Percentiles rank a stretch among this genome's conserved stretches.
These are phyloP conservation scores for Berkeleyomyces rouxiae DNA, from an alignment of 2,329 filamentous ascomycete genomes.

Conservation along the genomic window DNA sequence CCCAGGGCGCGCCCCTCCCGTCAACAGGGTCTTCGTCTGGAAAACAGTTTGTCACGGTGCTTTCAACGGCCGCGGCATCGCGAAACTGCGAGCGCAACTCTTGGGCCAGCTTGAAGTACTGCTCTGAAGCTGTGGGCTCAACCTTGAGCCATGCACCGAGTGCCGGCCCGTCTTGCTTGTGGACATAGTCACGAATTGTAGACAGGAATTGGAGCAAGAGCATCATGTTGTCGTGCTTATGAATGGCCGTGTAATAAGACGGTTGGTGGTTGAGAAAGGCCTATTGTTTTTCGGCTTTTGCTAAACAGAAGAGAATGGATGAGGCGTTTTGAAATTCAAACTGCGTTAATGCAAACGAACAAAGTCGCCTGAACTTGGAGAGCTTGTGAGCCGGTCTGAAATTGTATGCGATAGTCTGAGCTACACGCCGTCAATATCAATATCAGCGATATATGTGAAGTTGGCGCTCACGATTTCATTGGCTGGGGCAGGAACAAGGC, in stretches of 20 bases:
- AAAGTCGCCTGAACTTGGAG: too few relatives aligned
- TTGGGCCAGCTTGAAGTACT: slow-evolving; percentile 49
- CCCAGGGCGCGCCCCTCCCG: slow-evolving; percentile 52
- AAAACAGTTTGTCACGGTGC: slow-evolving; percentile 45
- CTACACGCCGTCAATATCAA: neutral
- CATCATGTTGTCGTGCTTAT: slow-evolving; percentile 29
- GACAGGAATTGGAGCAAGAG: slow-evolving; percentile 52
- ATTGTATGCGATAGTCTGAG: neutral
- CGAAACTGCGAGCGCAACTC: slow-evolving; percentile 47
- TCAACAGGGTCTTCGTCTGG: slow-evolving; percentile 41
- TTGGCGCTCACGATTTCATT: neutral
- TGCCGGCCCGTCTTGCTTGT: slow-evolving; percentile 42
- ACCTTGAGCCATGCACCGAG: slow-evolving; percentile 58
- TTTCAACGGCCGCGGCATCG: slow-evolving; percentile 37
- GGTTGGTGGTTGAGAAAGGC: neutral
- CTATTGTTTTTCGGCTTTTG: neutral
- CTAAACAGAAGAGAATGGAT: neutral
- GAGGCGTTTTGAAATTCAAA: too few relatives aligned
- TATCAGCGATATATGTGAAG: neutral
- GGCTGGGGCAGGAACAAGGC: slow-evolving; percentile 5
- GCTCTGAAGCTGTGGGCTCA: slow-evolving; percentile 50
- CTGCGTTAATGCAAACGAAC: too few relatives aligned
- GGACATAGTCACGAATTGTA: slow-evolving; percentile 43
- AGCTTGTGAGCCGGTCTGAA: neutral
- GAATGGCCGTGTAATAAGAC: neutral